Evolutionary conservation across 2,329 filamentous ascomycete genomes (phyloP).

Genomic region (Fusarium sp.): DNA sequence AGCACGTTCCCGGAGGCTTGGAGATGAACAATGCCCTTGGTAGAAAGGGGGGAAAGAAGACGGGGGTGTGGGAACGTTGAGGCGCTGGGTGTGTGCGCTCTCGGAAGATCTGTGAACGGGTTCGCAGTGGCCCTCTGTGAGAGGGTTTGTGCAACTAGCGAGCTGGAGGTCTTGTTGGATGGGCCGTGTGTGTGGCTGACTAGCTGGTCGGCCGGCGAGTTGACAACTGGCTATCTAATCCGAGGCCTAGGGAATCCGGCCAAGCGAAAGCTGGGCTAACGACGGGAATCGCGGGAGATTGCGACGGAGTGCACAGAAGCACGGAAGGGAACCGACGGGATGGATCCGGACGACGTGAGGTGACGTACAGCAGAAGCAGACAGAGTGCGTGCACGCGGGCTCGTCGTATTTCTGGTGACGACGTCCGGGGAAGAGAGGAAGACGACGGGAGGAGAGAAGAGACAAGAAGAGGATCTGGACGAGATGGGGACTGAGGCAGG

Average conservation of each 20-base stretch:
- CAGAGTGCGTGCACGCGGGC: background rate
- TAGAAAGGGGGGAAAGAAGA: slow-evolving; percentile 4
- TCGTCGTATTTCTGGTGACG: slow-evolving; percentile 1
- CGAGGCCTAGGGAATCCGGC: background rate
- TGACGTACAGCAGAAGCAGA: background rate
- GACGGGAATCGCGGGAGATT: slow-evolving; percentile 23
- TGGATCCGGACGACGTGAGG: slow-evolving; percentile 7
- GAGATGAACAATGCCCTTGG: slow-evolving; percentile 32
- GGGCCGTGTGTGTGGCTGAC: background rate
- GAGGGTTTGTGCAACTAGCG: slow-evolving; percentile 6
- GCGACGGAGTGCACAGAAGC: slow-evolving; percentile 7
- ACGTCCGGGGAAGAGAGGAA: background rate
- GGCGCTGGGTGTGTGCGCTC: slow-evolving; percentile 7
- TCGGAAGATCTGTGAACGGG: slow-evolving; percentile 2
- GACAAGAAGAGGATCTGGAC: background rate
- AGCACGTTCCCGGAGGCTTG: slow-evolving; percentile 42
- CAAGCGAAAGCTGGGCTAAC: background rate
- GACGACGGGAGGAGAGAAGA: slow-evolving; percentile 6
- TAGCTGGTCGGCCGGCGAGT: background rate
- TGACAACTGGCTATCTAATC: slow-evolving; percentile 3
- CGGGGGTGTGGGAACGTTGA: slow-evolving; percentile 9
- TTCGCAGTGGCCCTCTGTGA: background rate
- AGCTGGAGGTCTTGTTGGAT: background rate
- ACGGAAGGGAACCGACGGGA: slow-evolving; percentile 20
- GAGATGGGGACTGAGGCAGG: background rate